Percentiles rank a stretch among this genome's conserved stretches.
phyloP scores from a whole-genome alignment of 2,329 filamentous ascomycete species.

The Microdochium bolleyi region DNA sequence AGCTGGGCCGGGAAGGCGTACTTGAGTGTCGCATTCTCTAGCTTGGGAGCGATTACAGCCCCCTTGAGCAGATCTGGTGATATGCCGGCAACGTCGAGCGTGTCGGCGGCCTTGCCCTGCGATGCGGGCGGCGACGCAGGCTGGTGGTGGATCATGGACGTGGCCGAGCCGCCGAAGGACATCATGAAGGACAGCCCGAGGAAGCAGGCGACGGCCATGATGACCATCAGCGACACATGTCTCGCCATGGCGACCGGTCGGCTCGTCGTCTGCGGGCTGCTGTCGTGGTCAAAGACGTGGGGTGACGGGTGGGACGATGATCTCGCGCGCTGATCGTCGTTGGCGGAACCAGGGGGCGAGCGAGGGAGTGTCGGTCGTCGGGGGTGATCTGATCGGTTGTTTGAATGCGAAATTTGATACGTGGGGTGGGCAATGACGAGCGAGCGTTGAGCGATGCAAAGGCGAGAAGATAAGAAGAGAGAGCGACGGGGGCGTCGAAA shows the following conservation, averaged over 20 bases:
- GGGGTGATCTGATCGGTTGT: too few relatives aligned
- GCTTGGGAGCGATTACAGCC: constrained; percentile 68
- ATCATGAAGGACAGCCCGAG: constrained; percentile 52
- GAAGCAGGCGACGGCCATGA: constrained; percentile 47
- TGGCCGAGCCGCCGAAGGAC: constrained; percentile 30
- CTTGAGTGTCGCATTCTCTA: constrained; percentile 79
- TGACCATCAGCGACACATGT: constrained; percentile 43
- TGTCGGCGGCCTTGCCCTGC: constrained; percentile 10
- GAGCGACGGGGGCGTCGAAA: too few relatives aligned
- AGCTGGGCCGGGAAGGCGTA: constrained; percentile 30
- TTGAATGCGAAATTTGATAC: too few relatives aligned
- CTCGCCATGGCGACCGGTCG: constrained; percentile 35
- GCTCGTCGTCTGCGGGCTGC: not conserved
- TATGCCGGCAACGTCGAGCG: constrained; percentile 31
- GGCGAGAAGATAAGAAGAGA: too few relatives aligned
- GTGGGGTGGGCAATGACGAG: too few relatives aligned
- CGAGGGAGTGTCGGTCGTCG: not conserved
- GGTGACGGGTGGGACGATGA: not conserved
- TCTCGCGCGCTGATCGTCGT: not conserved
- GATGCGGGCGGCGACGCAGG: constrained; percentile 6
- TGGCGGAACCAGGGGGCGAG: not conserved
- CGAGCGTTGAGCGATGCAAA: too few relatives aligned
- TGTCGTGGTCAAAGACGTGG: too few relatives aligned
- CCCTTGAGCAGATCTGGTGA: constrained; percentile 50
- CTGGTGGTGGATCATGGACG: constrained; percentile 3